Evolutionary conservation across 495 filamentous ascomycete species (phyloP), one percentile per base, ranked within the genome.

Genomic region (Sphaerosporella brunnea): DNA sequence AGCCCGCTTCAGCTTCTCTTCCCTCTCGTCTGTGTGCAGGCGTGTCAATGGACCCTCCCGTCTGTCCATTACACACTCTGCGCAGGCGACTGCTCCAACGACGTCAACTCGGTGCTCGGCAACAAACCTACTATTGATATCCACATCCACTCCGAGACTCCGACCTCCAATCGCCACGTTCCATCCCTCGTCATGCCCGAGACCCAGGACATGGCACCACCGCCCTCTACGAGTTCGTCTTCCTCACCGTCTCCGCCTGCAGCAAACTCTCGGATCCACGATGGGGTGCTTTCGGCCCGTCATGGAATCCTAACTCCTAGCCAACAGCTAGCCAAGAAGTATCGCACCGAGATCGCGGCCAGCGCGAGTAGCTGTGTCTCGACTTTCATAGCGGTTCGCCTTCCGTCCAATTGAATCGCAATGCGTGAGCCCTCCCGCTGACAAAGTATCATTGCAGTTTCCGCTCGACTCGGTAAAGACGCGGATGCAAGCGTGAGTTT

Each of bases 391-490:
- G 77, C 82, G 18, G 73, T 77, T 56, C 56, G 69, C 62, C n/a
- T 8, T 23, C 25, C 23, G n/a, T n/a, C 10, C 21, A 11, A 26
- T 26, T 18, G 36, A 5, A 39, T 23, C 25, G 19, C 16, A 34
- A 34, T 46, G 30, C 8, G 20, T 9, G 4, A 10, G 10, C 21
- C 35, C 7, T 37, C 16, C 4, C 8, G 21, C 24, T 36, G 30
- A 36, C 13, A 10, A 13, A 30, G 41, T 35, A 9, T 10, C 3
- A 26, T 19, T 18, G 4, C 18, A 77, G 73, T 88, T 84, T 60
- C 82, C 82, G 23, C 68, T 88, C 44, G 82, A 88, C 62, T 85
- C 80, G 40, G 76, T 86, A 53, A 88, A 88, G 64, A 84, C 81
- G 25, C 79, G 82, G 47, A 82, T 88, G 77, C 82, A 88, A 68